Evolutionary conservation across 2,329 filamentous ascomycete genomes (phyloP).

Genomic region (Zymoseptoria brevis): DNA sequence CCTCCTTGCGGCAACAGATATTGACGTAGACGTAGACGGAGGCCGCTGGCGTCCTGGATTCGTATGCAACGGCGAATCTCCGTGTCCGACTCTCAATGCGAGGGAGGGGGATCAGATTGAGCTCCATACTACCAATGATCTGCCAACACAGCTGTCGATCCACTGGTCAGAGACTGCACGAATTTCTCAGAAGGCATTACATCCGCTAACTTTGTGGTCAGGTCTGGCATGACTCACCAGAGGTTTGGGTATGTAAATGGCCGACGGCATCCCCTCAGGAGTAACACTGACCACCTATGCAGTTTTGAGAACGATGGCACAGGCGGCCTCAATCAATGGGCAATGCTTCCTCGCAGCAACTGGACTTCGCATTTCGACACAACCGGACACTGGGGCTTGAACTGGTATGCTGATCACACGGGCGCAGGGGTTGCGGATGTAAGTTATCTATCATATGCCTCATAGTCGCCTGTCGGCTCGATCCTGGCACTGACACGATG

Average conservation of each 20-base stretch:
- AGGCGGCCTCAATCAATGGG: conserved; percentile 12
- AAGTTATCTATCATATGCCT: background rate
- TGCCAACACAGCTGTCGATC: background rate
- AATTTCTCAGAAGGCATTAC: background rate
- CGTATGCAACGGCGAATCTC: conserved; percentile 14
- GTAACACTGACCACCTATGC: conserved; percentile 2
- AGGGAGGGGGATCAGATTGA: conserved; percentile 14
- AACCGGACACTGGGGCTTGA: conserved; percentile 15
- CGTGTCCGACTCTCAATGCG: conserved; percentile 12
- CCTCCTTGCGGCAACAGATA: background rate
- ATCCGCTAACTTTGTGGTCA: background rate
- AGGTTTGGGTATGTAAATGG: conserved; percentile 2
- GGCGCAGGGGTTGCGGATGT: background rate
- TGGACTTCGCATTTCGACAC: conserved; percentile 14
- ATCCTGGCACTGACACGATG: background rate
- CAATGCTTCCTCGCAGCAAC: conserved; percentile 14
- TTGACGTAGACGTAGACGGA: conserved; percentile 6
- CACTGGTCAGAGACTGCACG: conserved; percentile 2
- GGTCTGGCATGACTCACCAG: background rate
- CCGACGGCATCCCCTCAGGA: too few species aligned
- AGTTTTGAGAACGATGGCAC: conserved; percentile 16
- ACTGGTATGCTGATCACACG: conserved; percentile 2
- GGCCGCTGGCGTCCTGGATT: conserved; percentile 13
- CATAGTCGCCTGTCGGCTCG: background rate
- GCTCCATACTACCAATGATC: conserved; percentile 13